phyloP scores from a whole-genome alignment of 2,329 filamentous ascomycete species.

The Epichloe sibirici region DNA sequence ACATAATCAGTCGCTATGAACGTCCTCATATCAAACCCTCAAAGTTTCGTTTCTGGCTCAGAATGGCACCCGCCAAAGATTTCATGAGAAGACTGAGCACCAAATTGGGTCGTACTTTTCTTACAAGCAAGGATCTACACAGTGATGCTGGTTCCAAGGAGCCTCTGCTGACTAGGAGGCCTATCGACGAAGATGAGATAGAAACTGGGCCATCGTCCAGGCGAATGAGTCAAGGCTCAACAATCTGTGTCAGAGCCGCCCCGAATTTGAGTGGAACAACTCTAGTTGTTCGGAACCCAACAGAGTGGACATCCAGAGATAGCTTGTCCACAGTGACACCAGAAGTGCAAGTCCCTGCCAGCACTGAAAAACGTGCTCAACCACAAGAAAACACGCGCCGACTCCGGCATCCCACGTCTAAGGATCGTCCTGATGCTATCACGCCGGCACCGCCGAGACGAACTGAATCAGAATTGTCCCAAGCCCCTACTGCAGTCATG shows the following conservation, averaged over 20 bases:
- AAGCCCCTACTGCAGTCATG: background rate
- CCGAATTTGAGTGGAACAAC: background rate
- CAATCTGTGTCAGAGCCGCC: background rate
- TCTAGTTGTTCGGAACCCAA: background rate
- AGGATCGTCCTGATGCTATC: background rate
- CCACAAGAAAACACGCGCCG: background rate
- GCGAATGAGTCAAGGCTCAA: background rate
- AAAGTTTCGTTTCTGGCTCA: background rate
- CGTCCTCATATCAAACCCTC: background rate
- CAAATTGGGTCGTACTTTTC: background rate
- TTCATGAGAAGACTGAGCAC: background rate
- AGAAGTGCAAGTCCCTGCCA: background rate
- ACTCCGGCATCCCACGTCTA: too few relatives aligned
- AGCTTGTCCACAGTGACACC: background rate
- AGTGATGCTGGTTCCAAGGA: background rate
- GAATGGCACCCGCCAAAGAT: background rate
- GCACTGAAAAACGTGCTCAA: background rate
- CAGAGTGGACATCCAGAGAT: background rate
- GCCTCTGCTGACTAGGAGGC: background rate
- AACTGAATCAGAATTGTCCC: background rate
- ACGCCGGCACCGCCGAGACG: slow-evolving; percentile 1
- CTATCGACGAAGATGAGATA: background rate
- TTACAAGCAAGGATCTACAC: background rate
- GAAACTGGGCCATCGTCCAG: background rate
- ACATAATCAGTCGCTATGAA: slow-evolving; percentile 8